phyloP scores from a whole-genome alignment of 106 monocot genomes.

The Platanthera zijinensis region DNA sequence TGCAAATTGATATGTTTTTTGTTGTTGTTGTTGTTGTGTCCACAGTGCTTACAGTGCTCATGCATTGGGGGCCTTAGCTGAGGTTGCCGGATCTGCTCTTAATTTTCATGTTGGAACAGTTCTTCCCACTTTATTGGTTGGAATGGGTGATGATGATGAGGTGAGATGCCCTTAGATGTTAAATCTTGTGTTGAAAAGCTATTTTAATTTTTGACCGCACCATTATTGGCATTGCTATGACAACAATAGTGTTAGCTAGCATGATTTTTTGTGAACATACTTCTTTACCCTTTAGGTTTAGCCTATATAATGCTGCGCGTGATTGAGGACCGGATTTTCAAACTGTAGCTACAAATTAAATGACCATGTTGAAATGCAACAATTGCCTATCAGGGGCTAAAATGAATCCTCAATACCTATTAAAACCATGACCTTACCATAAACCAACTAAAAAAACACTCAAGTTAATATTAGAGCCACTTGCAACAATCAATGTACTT shows the following conservation, averaged over 20 bases:
- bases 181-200: neutral
- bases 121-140: slow-evolving; percentile 75
- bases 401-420: too few relatives aligned
- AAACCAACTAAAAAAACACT: too few relatives aligned
- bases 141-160: slow-evolving; percentile 71
- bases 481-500: too few relatives aligned
- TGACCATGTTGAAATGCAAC: too few relatives aligned
- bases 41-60: slow-evolving; percentile 91
- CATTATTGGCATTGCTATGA: neutral
- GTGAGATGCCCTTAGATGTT: slow-evolving; percentile 22
- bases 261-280: neutral
- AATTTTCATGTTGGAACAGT: slow-evolving; percentile 86
- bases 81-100: slow-evolving; percentile 91
- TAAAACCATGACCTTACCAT: too few relatives aligned
- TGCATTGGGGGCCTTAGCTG: slow-evolving; percentile 96
- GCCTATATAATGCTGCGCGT: neutral
- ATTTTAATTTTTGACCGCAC: neutral
- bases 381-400: too few relatives aligned
- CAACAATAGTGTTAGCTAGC: neutral
- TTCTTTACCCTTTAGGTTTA: neutral
- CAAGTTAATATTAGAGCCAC: too few relatives aligned
- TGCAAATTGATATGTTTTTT: neutral
- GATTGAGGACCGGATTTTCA: neutral
- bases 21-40: slow-evolving; percentile 5
- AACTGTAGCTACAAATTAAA: neutral